phyloP scores from a whole-genome alignment of 2,329 filamentous ascomycete species.

The Apiospora malaysiana region DNA sequence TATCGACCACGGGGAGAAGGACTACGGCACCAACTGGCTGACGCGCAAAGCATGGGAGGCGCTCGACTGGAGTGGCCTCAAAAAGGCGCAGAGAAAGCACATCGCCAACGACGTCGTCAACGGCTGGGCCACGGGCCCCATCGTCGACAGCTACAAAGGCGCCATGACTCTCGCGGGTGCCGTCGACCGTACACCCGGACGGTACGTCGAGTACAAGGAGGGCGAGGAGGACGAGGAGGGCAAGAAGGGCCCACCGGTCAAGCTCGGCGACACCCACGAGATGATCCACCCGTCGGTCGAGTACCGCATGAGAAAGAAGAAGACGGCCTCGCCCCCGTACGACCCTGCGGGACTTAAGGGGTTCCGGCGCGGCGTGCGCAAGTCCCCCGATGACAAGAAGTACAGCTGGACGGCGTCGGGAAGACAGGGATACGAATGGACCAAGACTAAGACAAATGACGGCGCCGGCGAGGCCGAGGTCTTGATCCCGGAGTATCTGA shows the following conservation, averaged over 20 bases:
- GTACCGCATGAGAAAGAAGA: slow-evolving; percentile 22
- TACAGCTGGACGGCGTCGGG: neutral
- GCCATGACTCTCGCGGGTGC: slow-evolving; percentile 23
- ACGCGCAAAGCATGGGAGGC: neutral
- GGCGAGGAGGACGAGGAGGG: no score
- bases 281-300: slow-evolving; percentile 26
- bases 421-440: slow-evolving; percentile 21
- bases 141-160: slow-evolving; percentile 25
- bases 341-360: slow-evolving; percentile 17
- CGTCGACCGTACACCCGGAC: slow-evolving; percentile 22
- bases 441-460: neutral
- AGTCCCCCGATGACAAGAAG: neutral
- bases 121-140: slow-evolving; percentile 29
- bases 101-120: slow-evolving; percentile 22
- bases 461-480: neutral
- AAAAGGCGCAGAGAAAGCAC: slow-evolving; percentile 20
- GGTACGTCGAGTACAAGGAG: slow-evolving; percentile 21
- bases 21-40: slow-evolving; percentile 8
- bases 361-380: slow-evolving; percentile 21
- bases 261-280: slow-evolving; percentile 23
- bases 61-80: slow-evolving; percentile 9
- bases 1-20: neutral
- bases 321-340: neutral
- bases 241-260: neutral
- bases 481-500: slow-evolving; percentile 26